Base-by-base conservation (phyloP, 305 asterid genomes). In the Rubia balearica region DNA sequence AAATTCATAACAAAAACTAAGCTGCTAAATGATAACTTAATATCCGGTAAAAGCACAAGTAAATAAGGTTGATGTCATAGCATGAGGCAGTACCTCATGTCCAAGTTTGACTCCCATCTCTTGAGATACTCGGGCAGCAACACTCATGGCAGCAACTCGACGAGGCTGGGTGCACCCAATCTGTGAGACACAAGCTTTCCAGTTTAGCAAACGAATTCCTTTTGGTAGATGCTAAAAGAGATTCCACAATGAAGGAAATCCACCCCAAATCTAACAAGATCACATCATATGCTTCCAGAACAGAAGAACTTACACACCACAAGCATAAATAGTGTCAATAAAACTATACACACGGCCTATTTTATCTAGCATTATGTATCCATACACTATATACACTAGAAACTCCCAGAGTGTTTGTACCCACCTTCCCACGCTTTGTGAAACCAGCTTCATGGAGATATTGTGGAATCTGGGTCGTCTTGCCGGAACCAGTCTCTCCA, bases 71-170 rank as follows among this genome's bases (percentile, higher is more conserved):
- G 7, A 43, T 55, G 42, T 33, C 45, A 1, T 43, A 13, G 48
- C 22, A 51, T 11, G 60, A 60, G 38, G 13, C 16, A 65, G 9
- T 69, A 79, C 81, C 80, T 90, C 98, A 76, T 93, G 98, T 60
- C 98, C 98, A 74, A 93, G 90, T 83, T 91, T 93, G 71, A 93
- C 97, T 43, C 98, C 98, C 96, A 91, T 80, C 84, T 93, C 98
- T 82, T 91, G 91, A 77, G 97, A 86, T 75, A 93, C 97, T 61
- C 95, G 87, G 77, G 96, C 96, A 77, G 98, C 89, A 68, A 91
- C 98, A 81, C 96, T 93, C 97, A 93, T 93, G 38, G 98, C 96
- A 70, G 98, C 97, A 70, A 93, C 98, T 71, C 97, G 86, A 16
- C 97, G 91, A 59, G 98, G 97, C 83, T 94, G 98, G 76, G 98